A percentile compares a stretch with the other conserved stretches of the same genome.
phyloP scores from a whole-genome alignment of 2,329 filamentous ascomycete species.

The Triangularia setosa region DNA sequence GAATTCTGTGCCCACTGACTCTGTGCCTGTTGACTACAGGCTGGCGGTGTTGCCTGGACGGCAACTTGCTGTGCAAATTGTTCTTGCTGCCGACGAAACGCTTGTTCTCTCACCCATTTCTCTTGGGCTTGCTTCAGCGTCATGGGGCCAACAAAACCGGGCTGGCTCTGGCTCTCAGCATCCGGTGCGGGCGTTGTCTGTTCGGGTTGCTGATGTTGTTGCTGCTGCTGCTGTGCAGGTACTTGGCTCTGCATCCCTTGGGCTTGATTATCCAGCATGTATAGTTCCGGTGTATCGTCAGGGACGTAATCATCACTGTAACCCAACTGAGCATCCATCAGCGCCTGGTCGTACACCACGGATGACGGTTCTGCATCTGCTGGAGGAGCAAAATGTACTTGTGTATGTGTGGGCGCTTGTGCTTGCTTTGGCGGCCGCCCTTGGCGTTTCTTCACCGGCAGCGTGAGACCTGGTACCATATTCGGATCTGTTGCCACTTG shows the following conservation, averaged over 20 bases:
- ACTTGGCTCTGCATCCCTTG: constrained; percentile 11
- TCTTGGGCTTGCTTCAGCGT: background rate
- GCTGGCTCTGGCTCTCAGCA: background rate
- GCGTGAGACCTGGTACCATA: background rate
- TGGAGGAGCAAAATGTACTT: constrained; percentile 58
- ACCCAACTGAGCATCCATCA: constrained; percentile 35
- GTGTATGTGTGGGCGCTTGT: constrained; percentile 44
- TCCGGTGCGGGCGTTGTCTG: background rate
- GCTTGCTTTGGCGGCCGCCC: background rate
- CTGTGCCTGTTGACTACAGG: background rate
- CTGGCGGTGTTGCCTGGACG: background rate
- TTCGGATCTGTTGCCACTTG: background rate
- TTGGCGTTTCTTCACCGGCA: background rate
- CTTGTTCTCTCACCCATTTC: background rate
- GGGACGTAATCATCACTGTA: constrained; percentile 34
- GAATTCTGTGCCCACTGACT: background rate
- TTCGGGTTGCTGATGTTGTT: background rate
- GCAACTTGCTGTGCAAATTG: background rate
- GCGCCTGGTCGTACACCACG: constrained; percentile 10
- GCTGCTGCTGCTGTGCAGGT: constrained; percentile 5
- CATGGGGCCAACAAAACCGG: background rate
- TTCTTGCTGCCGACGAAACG: background rate
- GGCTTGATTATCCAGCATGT: constrained; percentile 13
- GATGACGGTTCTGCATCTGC: constrained; percentile 28
- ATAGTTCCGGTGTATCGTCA: constrained; percentile 35